Conservation (phyloP, 306 rosid species). For the Cicer chorassanicum region DNA sequence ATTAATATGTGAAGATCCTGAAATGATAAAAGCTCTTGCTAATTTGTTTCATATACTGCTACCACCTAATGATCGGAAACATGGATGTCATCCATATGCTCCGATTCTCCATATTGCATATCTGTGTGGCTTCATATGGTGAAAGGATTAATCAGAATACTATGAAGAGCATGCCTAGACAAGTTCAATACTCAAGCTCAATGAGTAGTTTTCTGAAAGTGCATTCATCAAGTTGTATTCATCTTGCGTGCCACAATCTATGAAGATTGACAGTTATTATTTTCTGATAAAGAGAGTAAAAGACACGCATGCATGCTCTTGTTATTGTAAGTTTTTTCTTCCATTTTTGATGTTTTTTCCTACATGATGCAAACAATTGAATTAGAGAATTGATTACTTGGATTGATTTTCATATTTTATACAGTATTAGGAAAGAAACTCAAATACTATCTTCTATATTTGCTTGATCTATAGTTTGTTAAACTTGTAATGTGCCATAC, state of each 20-base stretch:
- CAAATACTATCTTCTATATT: not conserved
- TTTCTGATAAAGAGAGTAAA: not conserved
- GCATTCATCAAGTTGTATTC: conserved; percentile 24
- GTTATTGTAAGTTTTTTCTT: not conserved
- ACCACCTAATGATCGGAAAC: conserved; percentile 9
- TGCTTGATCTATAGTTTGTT: conserved; percentile 11
- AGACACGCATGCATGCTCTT: not conserved
- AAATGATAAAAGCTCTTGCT: conserved; percentile 8
- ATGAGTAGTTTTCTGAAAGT: conserved; percentile 2
- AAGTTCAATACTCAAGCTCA: conserved; percentile 17
- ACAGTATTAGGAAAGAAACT: not conserved
- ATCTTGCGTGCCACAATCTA: not conserved
- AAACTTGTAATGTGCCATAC: conserved; percentile 8
- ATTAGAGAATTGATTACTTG: not conserved
- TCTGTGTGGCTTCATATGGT: not conserved
- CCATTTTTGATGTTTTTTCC: not conserved
- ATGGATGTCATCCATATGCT: conserved; percentile 14
- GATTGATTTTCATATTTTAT: not conserved
- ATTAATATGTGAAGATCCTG: conserved; percentile 26
- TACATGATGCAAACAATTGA: not conserved
- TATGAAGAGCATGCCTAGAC: conserved; percentile 30
- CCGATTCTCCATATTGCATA: not conserved
- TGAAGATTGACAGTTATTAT: not conserved
- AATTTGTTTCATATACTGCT: conserved; percentile 25
- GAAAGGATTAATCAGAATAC: conserved; percentile 21